phyloP scores from a whole-genome alignment of 768 basidiomycete species.

The Phaffia australis region DNA sequence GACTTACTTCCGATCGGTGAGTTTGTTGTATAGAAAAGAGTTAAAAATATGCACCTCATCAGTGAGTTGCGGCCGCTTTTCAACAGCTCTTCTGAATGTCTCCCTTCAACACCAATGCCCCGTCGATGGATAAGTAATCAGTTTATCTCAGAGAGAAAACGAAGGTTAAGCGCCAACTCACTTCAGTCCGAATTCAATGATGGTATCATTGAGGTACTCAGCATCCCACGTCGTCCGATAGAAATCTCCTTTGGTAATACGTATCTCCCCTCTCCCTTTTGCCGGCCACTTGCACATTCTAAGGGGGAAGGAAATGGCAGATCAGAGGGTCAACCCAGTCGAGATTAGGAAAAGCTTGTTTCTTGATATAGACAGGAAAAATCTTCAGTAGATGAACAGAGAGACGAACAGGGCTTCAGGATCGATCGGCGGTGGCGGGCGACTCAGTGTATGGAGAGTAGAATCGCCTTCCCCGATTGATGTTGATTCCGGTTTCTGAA shows the following conservation, averaged over 20 bases:
- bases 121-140: slow-evolving; percentile 42
- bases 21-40: slow-evolving; percentile 95
- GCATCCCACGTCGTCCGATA: slow-evolving; percentile 55
- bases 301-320: not conserved
- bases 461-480: too few relatives aligned
- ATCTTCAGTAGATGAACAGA: too few relatives aligned
- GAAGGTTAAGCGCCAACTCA: slow-evolving; percentile 39
- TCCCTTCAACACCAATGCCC: slow-evolving; percentile 55
- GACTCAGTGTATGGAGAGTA: too few relatives aligned
- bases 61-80: slow-evolving; percentile 47
- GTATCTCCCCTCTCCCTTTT: slow-evolving; percentile 42
- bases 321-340: too few relatives aligned
- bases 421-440: too few relatives aligned
- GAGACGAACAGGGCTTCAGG: too few relatives aligned
- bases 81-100: slow-evolving; percentile 27
- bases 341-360: too few relatives aligned
- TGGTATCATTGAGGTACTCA: slow-evolving; percentile 88
- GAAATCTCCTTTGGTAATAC: slow-evolving; percentile 68
- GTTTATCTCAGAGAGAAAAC: not conserved
- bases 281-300: slow-evolving; percentile 28
- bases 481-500: too few relatives aligned
- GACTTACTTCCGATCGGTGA: slow-evolving; percentile 49
- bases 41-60: slow-evolving; percentile 81
- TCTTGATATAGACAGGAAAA: too few relatives aligned
- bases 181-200: slow-evolving; percentile 95